Percentiles rank a stretch among this genome's conserved stretches.
These are phyloP conservation scores for Aureobasidium mangrovei DNA, from an alignment of 2,329 filamentous ascomycete species.

Conservation along the genomic window DNA sequence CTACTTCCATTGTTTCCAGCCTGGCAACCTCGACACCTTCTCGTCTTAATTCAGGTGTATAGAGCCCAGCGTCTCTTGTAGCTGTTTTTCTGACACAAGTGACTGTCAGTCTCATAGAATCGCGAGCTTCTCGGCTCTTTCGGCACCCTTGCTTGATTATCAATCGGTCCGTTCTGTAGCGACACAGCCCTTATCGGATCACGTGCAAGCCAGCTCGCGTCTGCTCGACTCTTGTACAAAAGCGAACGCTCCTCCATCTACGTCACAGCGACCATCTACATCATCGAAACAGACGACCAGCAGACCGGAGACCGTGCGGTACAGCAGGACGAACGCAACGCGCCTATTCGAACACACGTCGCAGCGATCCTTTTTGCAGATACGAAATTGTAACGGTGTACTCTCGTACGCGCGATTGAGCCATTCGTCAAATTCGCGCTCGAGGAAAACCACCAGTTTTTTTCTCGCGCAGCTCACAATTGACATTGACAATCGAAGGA, in stretches of 20 bases:
- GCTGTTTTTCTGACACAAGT: too few species aligned
- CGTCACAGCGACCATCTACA: not conserved
- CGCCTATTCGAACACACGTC: not conserved
- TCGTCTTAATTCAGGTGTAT: too few species aligned
- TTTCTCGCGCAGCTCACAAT: not conserved
- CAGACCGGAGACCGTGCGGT: conserved; percentile 1
- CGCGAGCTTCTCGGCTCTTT: too few species aligned
- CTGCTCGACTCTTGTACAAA: too few species aligned
- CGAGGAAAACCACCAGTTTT: not conserved
- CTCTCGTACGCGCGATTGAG: not conserved
- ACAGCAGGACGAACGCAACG: conserved; percentile 8
- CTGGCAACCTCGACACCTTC: too few species aligned
- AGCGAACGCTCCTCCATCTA: not conserved
- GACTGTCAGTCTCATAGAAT: too few species aligned
- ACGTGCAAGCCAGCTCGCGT: too few species aligned
- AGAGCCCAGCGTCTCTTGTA: too few species aligned
- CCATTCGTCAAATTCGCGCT: not conserved
- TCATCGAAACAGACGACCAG: not conserved
- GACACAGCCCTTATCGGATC: too few species aligned
- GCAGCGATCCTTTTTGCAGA: conserved; percentile 4
- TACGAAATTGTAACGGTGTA: not conserved
- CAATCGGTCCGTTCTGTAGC: too few species aligned
- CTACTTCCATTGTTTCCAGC: not conserved
- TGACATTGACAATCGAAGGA: not conserved
- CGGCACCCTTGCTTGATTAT: too few species aligned